Base-by-base conservation (phyloP, 192 early-diverging fungal species). In the Gryganskiella cystojenkinii region DNA sequence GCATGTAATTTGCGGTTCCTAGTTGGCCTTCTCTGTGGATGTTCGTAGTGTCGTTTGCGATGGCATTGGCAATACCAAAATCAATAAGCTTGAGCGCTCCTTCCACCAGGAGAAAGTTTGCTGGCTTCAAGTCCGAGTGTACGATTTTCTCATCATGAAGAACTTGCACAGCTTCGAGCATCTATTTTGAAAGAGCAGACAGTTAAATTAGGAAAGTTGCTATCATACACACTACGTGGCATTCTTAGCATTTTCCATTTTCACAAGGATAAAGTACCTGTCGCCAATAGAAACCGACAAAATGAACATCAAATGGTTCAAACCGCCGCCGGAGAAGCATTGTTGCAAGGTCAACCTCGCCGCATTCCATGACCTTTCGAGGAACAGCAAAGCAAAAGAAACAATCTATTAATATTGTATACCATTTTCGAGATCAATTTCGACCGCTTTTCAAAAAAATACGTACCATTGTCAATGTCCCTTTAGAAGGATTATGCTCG, bases 21-120 rank as follows among this genome's bases (percentile, higher is more conserved):
- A 91, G 82, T 66, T 95, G 94, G 56, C 89, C 84, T 53, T 97
- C 95, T 15, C 95, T 76, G 44, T 95, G 91, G 51, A 99, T 92
- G 67, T 97, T 98, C 20, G 96, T 98, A 0, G 96, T 99, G 71
- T 96, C 94, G 79, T 95, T 95, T 9, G 92, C 87, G 42, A 98
- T 96, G 0, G 90, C 80, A 62, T 96, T 98, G n/a, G 97, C 94
- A 71, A 98, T 98, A 15, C 97, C 97, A 87, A 99, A 99, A 73
- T 99, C 97, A 53, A 98, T 98, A 57, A 99, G 80, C 67, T 98
- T 99, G 14, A 99, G 73, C 15, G 86, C 67, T 3, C 94, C 96
- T 43, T 89, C 87, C 6, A 96, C 93, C 20, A 99, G 67, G 11
- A 99, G 71, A 71, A 98, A 99, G 76, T 99, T 99, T 11, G 96